Evolutionary conservation across 2,329 filamentous ascomycete genomes (phyloP), one percentile per base, ranked within the genome.

Genomic region (Aspergillus persii): DNA sequence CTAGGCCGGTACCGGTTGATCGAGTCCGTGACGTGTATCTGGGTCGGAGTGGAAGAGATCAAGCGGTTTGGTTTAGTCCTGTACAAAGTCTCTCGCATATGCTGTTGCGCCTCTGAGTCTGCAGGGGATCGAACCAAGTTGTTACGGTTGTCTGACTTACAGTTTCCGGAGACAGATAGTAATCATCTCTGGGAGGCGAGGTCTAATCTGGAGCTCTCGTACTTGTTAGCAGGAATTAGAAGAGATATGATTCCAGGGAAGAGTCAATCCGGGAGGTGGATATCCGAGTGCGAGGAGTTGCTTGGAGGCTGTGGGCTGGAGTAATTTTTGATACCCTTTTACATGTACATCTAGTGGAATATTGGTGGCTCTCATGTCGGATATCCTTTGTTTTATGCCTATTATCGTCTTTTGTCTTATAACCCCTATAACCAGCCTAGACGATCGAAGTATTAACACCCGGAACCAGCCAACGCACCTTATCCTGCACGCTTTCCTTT

Each of bases 1-100:
- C 54, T 68, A 3, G 54, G 55, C 2, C 64, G 66, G 8, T 65
- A 64, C 30, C 49, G 56, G 8, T 26, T 49, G 3, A 57, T 63
- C 18, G 62, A 63, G 6, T 61, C 61, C 6, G 55, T 62, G 1
- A 59, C 65, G 9, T 68, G 62, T 23, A 60, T 66, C 29, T 68
- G 67, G 65, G 50, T 63, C 3, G 57, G 64, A 1, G 59, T 70
- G 1, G 68, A 71, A 47, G 69, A 71, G 39, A 55, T 67, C 4
- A 71, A 71, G 50, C 62, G 63, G 2, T 66, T 71, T 4, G 61
- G 57, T 1, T 29, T 70, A 5, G 63, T 67, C 2, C 41, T 71
- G 26, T 69, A 68, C 49, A 68, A 66, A 49, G 39, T 69, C 2
- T 62, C 50, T 23, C 52, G 60, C 27, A 29, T 59, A 4, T 61